Percentiles rank a stretch among this genome's conserved stretches.
phyloP scores from a whole-genome alignment of 805 yeast genomes.

The Schwanniomyces sp. region DNA sequence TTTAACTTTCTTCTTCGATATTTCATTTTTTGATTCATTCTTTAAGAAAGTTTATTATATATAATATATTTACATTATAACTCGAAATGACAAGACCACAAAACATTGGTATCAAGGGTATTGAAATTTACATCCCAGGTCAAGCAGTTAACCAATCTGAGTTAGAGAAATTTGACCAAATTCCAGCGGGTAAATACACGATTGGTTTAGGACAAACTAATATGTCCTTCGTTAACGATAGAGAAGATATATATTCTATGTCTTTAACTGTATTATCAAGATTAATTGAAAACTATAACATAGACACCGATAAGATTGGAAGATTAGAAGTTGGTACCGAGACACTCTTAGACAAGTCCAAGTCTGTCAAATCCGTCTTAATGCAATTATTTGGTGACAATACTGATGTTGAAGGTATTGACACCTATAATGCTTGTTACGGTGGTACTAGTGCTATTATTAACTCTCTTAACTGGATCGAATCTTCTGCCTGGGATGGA shows the following conservation, averaged over 20 bases:
- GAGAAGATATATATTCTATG: constrained; percentile 96
- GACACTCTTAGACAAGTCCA: constrained; percentile 93
- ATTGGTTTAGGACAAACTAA: constrained; percentile 98
- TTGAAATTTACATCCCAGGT: constrained; percentile 85
- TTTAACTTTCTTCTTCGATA: not conserved
- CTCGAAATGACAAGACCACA: constrained; percentile 23
- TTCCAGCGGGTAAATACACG: constrained; percentile 93
- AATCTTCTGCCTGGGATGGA: constrained; percentile 96
- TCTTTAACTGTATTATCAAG: constrained; percentile 83
- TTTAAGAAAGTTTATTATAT: not conserved
- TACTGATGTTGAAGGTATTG: constrained; percentile 92
- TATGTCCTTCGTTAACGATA: constrained; percentile 95
- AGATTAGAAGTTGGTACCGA: constrained; percentile 98
- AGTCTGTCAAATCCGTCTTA: constrained; percentile 91
- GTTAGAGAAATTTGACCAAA: constrained; percentile 79
- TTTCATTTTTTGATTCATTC: not conserved
- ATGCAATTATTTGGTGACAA: constrained; percentile 92
- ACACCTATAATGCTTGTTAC: constrained; percentile 95
- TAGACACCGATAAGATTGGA: constrained; percentile 81
- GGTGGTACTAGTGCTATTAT: constrained; percentile 97
- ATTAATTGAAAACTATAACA: constrained; percentile 74
- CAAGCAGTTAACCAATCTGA: constrained; percentile 78
- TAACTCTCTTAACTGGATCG: constrained; percentile 94
- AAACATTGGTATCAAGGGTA: constrained; percentile 95
- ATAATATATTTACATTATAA: not conserved